These are phyloP conservation scores for Microcos paniculata DNA, from an alignment of 345 rosid species.

Conservation along the genomic window DNA sequence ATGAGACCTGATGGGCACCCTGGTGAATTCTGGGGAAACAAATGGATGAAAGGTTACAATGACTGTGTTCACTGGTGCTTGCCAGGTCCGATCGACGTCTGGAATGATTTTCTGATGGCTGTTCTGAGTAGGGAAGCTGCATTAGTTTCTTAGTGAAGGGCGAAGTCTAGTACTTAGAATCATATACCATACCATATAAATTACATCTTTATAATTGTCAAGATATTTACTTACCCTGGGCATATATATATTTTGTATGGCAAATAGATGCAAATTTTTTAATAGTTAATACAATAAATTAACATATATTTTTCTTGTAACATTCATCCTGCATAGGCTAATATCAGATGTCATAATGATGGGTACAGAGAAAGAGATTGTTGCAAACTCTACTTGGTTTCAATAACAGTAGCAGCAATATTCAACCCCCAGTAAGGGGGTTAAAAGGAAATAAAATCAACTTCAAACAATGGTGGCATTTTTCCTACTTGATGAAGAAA, in stretches of 20 bases:
- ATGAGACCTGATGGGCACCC: conserved; percentile 94
- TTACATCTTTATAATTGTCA: background rate
- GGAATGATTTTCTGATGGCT: conserved; percentile 73
- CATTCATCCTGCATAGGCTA: background rate
- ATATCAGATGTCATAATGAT: background rate
- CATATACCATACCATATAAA: background rate
- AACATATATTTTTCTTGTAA: background rate
- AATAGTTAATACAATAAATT: background rate
- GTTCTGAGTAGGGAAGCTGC: conserved; percentile 31
- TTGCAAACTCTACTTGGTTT: background rate
- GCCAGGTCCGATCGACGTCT: conserved; percentile 77
- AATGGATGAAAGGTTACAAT: conserved; percentile 76
- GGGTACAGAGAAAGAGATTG: background rate
- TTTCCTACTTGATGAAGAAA: background rate
- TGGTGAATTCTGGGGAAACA: conserved; percentile 60
- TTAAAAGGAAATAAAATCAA: background rate
- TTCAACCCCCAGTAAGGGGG: background rate
- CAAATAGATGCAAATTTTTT: background rate
- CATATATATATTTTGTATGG: background rate
- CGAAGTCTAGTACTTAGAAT: background rate
- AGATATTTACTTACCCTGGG: conserved; percentile 1
- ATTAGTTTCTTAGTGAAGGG: conserved; percentile 2
- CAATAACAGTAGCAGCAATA: background rate
- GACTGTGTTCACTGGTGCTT: conserved; percentile 93
- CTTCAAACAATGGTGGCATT: background rate